Base-by-base conservation (phyloP, 306 rosid species). In the Vigna radiata region DNA sequence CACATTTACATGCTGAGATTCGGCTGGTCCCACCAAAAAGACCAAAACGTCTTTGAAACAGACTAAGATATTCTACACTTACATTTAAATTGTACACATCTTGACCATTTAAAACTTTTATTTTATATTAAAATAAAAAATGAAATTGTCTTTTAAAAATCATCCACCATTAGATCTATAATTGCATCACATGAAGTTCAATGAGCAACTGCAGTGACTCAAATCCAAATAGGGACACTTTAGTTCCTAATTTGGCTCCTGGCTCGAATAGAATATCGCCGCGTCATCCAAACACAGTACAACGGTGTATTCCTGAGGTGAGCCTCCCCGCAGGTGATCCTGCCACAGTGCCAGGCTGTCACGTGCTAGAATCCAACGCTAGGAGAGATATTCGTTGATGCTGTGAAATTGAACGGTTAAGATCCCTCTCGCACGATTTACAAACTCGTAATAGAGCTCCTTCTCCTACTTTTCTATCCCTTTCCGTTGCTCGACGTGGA, bases 281-380 rank as follows among this genome's bases (percentile, higher is more conserved):
- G 75, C 83, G 71, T 83, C 58, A 79, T 2, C 36, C 0, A 5
- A 63, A 3, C 12, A 0, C 3, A 0, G 0, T 6, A 0, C 17
- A 63, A 2, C 6, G 7, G 16, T 5, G 18, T 17, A 11, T 2
- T 13, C 43, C 12, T 54, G 48, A 65, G 62, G 43, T 73, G 77
- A 18, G 31, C 75, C 3, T 27, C 15, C 25, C 12, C 31, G 50
- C 66, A 83, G 68, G 76, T 8, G 25, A 77, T 50, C 23, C 14
- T 8, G n/a, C 60, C 59, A 6, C 12, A 7, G 41, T 39, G 79
- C 86, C 86, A 85, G 86, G 27, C 88, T 85, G 86, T 75, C 19
- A 73, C 56, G 77, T 18, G 77, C 71, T 65, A 64, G 70, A 62
- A 60, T 68, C 79, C 87, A 70, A 69, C 81, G 50, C 50, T 3